These are phyloP conservation scores for Porcisia deanei DNA, from an alignment of 208 protist species.

Conservation along the genomic window DNA sequence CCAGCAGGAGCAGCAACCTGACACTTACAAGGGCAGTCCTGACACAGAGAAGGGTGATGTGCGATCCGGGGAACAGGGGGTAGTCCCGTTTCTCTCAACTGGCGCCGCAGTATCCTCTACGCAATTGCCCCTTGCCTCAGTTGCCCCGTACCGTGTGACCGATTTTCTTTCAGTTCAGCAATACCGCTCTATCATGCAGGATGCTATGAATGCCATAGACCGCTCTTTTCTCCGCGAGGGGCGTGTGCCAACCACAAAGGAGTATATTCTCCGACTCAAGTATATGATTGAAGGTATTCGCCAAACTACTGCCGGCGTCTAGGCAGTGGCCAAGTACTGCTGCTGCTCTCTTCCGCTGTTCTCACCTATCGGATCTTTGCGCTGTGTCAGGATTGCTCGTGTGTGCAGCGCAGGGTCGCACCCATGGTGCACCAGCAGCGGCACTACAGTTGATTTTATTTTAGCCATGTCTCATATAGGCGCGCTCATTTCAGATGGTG, in stretches of 20 bases:
- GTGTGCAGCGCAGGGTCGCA: no score
- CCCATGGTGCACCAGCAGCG: background rate
- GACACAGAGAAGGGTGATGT: background rate
- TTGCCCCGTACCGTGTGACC: constrained; percentile 40
- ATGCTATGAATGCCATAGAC: constrained; percentile 75
- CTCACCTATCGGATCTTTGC: background rate
- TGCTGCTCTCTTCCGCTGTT: background rate
- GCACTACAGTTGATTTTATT: no score
- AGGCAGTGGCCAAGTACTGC: background rate
- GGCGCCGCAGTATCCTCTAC: background rate
- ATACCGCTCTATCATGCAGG: constrained; percentile 81
- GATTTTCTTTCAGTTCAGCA: constrained; percentile 68
- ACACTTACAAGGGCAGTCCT: background rate
- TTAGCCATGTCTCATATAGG: no score
- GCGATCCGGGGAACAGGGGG: background rate
- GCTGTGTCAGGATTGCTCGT: background rate
- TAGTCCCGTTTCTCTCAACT: constrained; percentile 7
- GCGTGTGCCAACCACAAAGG: constrained; percentile 55
- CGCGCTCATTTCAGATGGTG: no score
- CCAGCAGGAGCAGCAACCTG: background rate
- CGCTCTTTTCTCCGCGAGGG: constrained; percentile 76
- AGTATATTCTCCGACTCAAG: constrained; percentile 72
- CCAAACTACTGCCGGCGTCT: constrained; percentile 41
- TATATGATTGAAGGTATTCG: constrained; percentile 75
- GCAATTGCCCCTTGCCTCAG: constrained; percentile 43